These are phyloP conservation scores for Mimosa bimucronata DNA, from an alignment of 306 rosid genomes.

Conservation along the genomic window DNA sequence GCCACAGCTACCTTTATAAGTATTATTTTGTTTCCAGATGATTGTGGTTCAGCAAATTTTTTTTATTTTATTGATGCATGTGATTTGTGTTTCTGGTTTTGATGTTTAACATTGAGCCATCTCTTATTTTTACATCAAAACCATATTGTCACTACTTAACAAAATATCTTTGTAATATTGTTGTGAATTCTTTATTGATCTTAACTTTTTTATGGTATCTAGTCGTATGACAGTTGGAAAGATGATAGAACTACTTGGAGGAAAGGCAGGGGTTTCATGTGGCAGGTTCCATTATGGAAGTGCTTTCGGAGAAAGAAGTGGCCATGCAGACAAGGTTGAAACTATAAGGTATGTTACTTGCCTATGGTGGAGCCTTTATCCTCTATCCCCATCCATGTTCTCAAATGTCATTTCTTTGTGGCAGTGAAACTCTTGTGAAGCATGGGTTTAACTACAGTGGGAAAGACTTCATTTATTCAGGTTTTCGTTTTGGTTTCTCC, in stretches of 20 bases:
- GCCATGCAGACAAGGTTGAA: constrained; percentile 98
- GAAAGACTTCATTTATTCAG: constrained; percentile 92
- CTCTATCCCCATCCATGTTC: constrained; percentile 17
- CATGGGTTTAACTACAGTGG: constrained; percentile 88
- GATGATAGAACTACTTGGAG: constrained; percentile 98
- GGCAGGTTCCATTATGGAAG: constrained; percentile 96
- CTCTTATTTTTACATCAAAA: constrained; percentile 9
- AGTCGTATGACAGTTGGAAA: constrained; percentile 99
- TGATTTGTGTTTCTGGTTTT: not conserved
- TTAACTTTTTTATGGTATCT: constrained; percentile 37
- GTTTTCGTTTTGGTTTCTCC: constrained; percentile 44
- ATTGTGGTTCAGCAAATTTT: not conserved
- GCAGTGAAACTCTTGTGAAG: constrained; percentile 84
- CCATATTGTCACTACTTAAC: not conserved
- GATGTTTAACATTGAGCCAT: not conserved
- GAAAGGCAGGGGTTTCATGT: constrained; percentile 97
- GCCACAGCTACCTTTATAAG: not conserved
- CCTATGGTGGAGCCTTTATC: constrained; percentile 19
- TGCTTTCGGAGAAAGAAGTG: constrained; percentile 98
- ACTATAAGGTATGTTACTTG: constrained; percentile 66
- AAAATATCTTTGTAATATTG: not conserved
- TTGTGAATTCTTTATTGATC: not conserved
- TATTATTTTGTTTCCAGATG: not conserved
- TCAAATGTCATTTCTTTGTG: constrained; percentile 37
- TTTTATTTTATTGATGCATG: not conserved